Conservation (phyloP, 331 rosid genomes). For the Pyracantha coccinea region DNA sequence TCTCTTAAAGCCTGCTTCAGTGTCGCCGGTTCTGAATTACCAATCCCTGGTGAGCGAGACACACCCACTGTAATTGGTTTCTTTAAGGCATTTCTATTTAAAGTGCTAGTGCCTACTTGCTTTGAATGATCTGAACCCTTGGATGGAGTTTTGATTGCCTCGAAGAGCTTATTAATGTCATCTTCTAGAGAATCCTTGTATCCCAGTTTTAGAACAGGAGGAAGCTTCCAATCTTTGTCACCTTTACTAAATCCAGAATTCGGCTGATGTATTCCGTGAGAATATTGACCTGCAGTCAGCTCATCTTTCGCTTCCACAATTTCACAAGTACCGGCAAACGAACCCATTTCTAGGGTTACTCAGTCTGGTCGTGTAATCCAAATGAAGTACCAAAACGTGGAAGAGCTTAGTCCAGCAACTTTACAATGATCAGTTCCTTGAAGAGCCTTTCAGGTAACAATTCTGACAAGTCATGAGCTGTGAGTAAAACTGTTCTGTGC, state of each 20-base stretch:
- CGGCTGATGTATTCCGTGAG: constrained; percentile 17
- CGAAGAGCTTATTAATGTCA: constrained; percentile 76
- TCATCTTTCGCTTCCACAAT: constrained; percentile 87
- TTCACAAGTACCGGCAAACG: constrained; percentile 73
- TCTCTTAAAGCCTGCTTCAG: constrained; percentile 95
- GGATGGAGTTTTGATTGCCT: constrained; percentile 54
- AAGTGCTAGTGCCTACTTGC: constrained; percentile 41
- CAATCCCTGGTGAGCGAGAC: constrained; percentile 59
- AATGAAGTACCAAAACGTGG: constrained; percentile 5
- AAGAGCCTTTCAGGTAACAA: constrained; percentile 9
- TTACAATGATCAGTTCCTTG: constrained; percentile 20
- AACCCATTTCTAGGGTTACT: constrained; percentile 51
- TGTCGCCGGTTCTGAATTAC: constrained; percentile 56
- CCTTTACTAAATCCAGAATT: constrained; percentile 28
- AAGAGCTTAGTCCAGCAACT: not conserved
- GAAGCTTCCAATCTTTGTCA: constrained; percentile 37
- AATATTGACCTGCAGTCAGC: constrained; percentile 33
- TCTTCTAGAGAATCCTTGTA: constrained; percentile 55
- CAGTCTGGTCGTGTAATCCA: constrained; percentile 14
- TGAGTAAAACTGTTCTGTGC: constrained; percentile 9
- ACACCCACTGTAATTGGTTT: constrained; percentile 63
- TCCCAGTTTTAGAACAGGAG: constrained; percentile 50
- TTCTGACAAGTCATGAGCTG: not conserved
- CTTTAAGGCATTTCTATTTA: constrained; percentile 54
- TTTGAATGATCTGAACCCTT: constrained; percentile 42